These are phyloP conservation scores for Cladosporium colombiae DNA, from an alignment of 2,329 filamentous ascomycete species.

Conservation along the genomic window DNA sequence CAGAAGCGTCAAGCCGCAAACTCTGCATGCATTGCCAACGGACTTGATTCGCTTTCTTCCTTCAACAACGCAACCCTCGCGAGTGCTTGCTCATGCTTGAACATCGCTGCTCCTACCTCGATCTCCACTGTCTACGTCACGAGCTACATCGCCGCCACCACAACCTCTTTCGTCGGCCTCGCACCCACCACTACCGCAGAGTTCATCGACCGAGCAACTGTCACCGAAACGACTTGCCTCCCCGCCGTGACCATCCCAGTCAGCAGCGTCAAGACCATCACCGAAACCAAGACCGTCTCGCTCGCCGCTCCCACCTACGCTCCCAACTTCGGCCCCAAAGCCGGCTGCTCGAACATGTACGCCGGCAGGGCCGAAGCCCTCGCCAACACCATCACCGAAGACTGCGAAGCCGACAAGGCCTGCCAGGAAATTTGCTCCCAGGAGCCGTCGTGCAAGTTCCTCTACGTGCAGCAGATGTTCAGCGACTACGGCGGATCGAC, in stretches of 20 bases:
- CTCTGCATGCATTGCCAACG: slow-evolving; percentile 13
- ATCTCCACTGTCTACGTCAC: slow-evolving; percentile 25
- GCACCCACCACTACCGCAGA: slow-evolving; percentile 23
- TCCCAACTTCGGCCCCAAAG: slow-evolving; percentile 27
- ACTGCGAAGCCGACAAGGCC: slow-evolving; percentile 19
- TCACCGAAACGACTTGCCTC: slow-evolving; percentile 22
- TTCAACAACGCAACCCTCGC: slow-evolving; percentile 10
- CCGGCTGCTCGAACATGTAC: slow-evolving; percentile 24
- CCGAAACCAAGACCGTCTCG: slow-evolving; percentile 23
- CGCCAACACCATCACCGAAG: slow-evolving; percentile 19
- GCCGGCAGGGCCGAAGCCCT: slow-evolving; percentile 12
- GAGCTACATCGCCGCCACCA: slow-evolving; percentile 22
- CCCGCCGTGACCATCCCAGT: slow-evolving; percentile 16
- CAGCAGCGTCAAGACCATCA: slow-evolving; percentile 24
- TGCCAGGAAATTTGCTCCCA: slow-evolving; percentile 25
- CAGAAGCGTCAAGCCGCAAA: slow-evolving; percentile 1
- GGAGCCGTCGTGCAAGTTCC: slow-evolving; percentile 19
- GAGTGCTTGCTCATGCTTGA: slow-evolving; percentile 21
- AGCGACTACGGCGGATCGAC: slow-evolving; percentile 17
- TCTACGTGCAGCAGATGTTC: slow-evolving; percentile 26
- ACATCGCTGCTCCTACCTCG: slow-evolving; percentile 17
- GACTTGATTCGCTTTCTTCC: slow-evolving; percentile 5
- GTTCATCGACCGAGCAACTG: slow-evolving; percentile 21
- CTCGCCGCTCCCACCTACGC: slow-evolving; percentile 31
- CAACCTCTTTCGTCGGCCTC: slow-evolving; percentile 21